A percentile compares a stretch with the other conserved stretches of the same genome.
Conservation (phyloP, 2,329 filamentous ascomycete species). For the Fusarium scirpi region DNA sequence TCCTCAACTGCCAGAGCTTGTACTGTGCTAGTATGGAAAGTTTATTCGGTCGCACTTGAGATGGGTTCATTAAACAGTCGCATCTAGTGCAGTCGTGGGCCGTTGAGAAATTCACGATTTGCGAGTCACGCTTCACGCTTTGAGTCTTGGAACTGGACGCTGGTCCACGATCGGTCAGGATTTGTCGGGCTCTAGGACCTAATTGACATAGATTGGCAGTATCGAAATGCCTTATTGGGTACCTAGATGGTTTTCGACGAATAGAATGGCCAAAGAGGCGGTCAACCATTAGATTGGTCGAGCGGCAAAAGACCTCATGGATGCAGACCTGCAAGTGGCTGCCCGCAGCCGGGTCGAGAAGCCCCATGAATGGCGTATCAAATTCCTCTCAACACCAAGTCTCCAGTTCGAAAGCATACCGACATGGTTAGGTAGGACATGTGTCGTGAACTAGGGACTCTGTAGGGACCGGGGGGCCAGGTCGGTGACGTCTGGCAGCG, state of each 20-base stretch:
- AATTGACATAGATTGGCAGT: slow-evolving; percentile 26
- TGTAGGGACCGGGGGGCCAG: slow-evolving; percentile 15
- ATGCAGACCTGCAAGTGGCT: slow-evolving; percentile 40
- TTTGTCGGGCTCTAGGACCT: slow-evolving; percentile 27
- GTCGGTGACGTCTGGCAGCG: slow-evolving; percentile 44
- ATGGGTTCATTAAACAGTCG: slow-evolving; percentile 47
- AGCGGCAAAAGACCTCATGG: slow-evolving; percentile 33
- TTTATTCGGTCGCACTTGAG: slow-evolving; percentile 42
- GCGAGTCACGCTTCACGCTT: slow-evolving; percentile 42
- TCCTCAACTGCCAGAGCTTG: slow-evolving; percentile 27
- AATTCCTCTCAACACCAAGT: slow-evolving; percentile 23
- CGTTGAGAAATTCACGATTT: slow-evolving; percentile 35
- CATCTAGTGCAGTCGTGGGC: slow-evolving; percentile 40
- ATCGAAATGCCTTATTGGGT: slow-evolving; percentile 25
- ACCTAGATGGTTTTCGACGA: slow-evolving; percentile 30
- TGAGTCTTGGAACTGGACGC: slow-evolving; percentile 16
- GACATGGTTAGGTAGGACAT: slow-evolving; percentile 35
- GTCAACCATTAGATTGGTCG: slow-evolving; percentile 45
- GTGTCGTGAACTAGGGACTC: slow-evolving; percentile 21
- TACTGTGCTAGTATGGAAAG: slow-evolving; percentile 42
- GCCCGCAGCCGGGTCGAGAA: slow-evolving; percentile 39
- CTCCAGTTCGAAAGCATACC: slow-evolving; percentile 34
- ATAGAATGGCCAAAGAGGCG: slow-evolving; percentile 43
- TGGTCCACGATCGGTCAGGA: slow-evolving; percentile 30
- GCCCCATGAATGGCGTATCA: slow-evolving; percentile 31